Evolutionary conservation across 2,329 filamentous ascomycete genomes (phyloP).

Genomic region (Aspergillus chevalieri): DNA sequence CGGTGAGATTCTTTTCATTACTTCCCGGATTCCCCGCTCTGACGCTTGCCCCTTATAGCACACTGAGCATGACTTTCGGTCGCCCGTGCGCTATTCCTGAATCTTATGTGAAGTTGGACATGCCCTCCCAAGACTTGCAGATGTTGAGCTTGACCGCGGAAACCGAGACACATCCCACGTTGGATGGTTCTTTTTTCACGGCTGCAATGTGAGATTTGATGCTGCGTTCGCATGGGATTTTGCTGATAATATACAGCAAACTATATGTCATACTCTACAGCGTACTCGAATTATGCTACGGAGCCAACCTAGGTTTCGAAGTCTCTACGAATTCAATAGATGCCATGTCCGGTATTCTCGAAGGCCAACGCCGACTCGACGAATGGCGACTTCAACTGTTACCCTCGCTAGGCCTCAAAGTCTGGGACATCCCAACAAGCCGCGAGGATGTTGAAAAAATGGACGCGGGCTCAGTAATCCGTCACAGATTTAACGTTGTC

Average conservation of each 20-base stretch:
- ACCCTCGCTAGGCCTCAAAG: background rate
- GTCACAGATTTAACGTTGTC: constrained; percentile 36
- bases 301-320: no score
- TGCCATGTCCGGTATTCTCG: no score
- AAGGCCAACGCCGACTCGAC: no score
- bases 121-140: constrained; percentile 20
- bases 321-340: no score
- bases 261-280: no score
- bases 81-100: constrained; percentile 44
- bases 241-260: no score
- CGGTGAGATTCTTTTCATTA: constrained; percentile 22
- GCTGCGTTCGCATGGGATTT: background rate
- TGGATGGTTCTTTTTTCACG: constrained; percentile 15
- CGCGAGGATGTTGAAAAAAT: background rate
- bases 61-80: constrained; percentile 49
- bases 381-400: no score
- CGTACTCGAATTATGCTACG: no score
- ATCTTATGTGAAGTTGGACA: constrained; percentile 36
- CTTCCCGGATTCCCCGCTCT: background rate
- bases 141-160: constrained; percentile 4
- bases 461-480: constrained; percentile 5
- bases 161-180: constrained; percentile 5
- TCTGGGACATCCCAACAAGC: background rate
- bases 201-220: constrained; percentile 17
- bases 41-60: constrained; percentile 19